Evolutionary conservation across 208 protist species (phyloP).

Genomic region (Tetramitus jugosus): DNA sequence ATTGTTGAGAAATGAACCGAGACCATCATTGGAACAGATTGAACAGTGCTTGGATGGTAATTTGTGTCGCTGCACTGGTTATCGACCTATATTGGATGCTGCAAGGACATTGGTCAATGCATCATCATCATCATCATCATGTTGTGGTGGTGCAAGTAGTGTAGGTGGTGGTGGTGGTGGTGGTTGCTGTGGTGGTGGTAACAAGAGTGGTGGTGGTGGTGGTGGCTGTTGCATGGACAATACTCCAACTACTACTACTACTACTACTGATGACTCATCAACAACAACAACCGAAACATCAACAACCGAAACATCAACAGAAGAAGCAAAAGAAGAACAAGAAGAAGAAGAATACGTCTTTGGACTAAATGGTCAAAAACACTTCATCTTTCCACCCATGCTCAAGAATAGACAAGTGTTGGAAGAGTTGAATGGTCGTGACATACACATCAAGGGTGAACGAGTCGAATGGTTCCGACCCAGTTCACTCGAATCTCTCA

Average conservation of each 20-base stretch:
- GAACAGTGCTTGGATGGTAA: slow-evolving; percentile 52
- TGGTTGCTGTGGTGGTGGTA: neutral
- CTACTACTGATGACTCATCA: too few species aligned
- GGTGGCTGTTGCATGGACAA: neutral
- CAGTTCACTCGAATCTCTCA: neutral
- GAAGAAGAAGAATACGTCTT: neutral
- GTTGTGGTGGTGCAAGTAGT: neutral
- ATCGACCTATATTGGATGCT: slow-evolving; percentile 43
- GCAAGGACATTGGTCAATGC: neutral
- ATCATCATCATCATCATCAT: neutral
- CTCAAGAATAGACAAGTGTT: too few species aligned
- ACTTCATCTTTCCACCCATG: neutral
- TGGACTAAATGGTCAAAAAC: neutral
- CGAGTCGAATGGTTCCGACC: neutral
- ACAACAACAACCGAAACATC: too few species aligned
- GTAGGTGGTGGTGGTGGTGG: neutral
- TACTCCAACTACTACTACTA: too few species aligned
- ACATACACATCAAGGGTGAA: neutral
- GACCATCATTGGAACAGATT: slow-evolving; percentile 29
- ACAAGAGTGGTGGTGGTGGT: neutral
- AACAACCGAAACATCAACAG: too few species aligned
- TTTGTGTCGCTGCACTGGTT: slow-evolving; percentile 80
- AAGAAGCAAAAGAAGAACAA: too few species aligned
- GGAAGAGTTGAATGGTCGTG: neutral
- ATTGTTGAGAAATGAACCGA: slow-evolving; percentile 36